A percentile compares a stretch with the other conserved stretches of the same genome.
phyloP scores from a whole-genome alignment of 78 protist species.

The Dictyostelium citrinum region DNA sequence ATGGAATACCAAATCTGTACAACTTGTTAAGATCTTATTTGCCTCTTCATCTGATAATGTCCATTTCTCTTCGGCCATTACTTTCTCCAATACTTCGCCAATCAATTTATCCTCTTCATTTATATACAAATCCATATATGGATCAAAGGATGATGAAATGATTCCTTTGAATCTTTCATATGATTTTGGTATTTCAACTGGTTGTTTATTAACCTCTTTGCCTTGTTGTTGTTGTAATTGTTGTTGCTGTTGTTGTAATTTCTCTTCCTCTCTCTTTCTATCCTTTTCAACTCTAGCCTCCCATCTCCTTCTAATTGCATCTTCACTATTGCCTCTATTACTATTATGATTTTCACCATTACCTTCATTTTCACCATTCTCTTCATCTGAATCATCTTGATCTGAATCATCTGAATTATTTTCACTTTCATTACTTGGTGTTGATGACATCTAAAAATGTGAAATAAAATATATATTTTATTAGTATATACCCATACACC shows the following conservation, averaged over 20 bases:
- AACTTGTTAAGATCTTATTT: constrained; percentile 35
- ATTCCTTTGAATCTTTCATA: constrained; percentile 71
- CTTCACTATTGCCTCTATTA: neutral
- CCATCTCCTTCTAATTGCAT: constrained; percentile 35
- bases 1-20: constrained; percentile 45
- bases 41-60: constrained; percentile 25
- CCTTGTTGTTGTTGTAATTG: neutral
- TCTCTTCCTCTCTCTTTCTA: constrained; percentile 13
- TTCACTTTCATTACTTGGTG: neutral
- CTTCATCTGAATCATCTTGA: neutral
- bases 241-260: neutral
- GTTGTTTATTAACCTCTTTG: neutral
- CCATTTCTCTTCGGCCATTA: constrained; percentile 68
- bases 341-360: neutral
- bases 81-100: constrained; percentile 1
- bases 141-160: constrained; percentile 79
- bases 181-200: constrained; percentile 2
- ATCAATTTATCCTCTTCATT: constrained; percentile 58
- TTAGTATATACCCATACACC: no score
- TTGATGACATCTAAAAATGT: constrained; percentile 15
- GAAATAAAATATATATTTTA: no score
- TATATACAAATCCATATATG: constrained; percentile 80
- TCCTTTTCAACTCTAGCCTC: constrained; percentile 5
- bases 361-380: neutral
- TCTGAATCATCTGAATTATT: neutral